phyloP scores from a whole-genome alignment of 2,329 filamentous ascomycete genomes.

The Alternaria solani region DNA sequence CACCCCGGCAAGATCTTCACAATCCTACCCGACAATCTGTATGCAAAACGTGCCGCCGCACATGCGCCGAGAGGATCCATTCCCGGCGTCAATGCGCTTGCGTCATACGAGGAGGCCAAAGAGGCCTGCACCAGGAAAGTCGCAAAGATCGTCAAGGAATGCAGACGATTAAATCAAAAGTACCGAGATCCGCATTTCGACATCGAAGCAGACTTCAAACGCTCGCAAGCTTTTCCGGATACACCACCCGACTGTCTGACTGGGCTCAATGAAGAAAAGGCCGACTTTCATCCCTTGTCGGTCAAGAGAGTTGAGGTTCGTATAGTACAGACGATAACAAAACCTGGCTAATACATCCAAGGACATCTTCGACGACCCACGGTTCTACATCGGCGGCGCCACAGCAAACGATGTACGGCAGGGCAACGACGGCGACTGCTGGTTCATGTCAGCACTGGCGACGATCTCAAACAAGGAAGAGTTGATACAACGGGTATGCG shows the following conservation, averaged over 20 bases:
- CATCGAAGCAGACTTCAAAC: constrained; percentile 77
- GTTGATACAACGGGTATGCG: constrained; percentile 76
- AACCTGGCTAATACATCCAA: constrained; percentile 50
- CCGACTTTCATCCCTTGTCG: constrained; percentile 68
- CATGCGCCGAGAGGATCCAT: constrained; percentile 62
- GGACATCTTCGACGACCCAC: constrained; percentile 79
- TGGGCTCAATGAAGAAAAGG: constrained; percentile 52
- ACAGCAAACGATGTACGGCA: constrained; percentile 81
- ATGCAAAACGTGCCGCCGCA: constrained; percentile 67
- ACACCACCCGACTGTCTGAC: constrained; percentile 59
- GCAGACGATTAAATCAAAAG: constrained; percentile 80
- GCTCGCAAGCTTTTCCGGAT: constrained; percentile 41
- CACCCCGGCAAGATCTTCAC: constrained; percentile 76
- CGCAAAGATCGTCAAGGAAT: constrained; percentile 67
- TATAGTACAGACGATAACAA: background rate
- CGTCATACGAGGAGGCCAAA: constrained; percentile 76
- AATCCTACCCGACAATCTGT: constrained; percentile 73
- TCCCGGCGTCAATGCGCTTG: constrained; percentile 68
- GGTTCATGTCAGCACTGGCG: constrained; percentile 82
- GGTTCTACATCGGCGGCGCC: constrained; percentile 80
- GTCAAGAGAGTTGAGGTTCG: constrained; percentile 72
- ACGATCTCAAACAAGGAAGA: constrained; percentile 77
- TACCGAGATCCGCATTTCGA: constrained; percentile 90
- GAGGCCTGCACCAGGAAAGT: constrained; percentile 71
- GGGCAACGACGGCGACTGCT: constrained; percentile 82